A percentile compares a stretch with the other conserved stretches of the same genome.
phyloP scores from a whole-genome alignment of 176 grass and related monocot genomes.

The Carex scoparia region DNA sequence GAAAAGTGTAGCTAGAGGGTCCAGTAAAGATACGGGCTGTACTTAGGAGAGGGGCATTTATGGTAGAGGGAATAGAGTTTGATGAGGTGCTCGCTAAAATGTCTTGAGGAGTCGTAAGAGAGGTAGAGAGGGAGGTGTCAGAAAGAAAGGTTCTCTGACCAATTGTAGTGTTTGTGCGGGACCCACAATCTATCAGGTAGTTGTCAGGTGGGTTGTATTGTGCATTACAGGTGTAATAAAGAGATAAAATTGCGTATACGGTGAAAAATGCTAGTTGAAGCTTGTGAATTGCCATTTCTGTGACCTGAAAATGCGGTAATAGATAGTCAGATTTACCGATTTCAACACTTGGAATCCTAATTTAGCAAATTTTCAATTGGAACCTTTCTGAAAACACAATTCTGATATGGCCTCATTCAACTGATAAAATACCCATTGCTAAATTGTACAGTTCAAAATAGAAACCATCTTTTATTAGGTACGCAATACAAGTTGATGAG shows the following conservation, averaged over 20 bases:
- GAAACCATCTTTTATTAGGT: not conserved
- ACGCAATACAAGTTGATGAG: not conserved
- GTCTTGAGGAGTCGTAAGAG: conserved; percentile 40
- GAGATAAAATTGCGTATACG: conserved; percentile 37
- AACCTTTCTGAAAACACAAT: not conserved
- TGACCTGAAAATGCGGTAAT: conserved; percentile 36
- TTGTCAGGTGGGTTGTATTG: conserved; percentile 64
- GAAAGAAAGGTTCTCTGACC: conserved; percentile 57
- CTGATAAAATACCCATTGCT: not conserved
- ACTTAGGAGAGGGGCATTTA: conserved; percentile 47
- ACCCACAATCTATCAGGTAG: conserved; percentile 86
- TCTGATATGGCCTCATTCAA: not conserved
- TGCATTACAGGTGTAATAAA: conserved; percentile 33
- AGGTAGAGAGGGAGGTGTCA: conserved; percentile 46
- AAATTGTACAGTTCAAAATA: not conserved
- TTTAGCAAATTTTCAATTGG: not conserved
- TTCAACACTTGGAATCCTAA: not conserved
- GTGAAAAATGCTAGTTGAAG: conserved; percentile 23
- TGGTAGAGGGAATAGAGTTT: conserved; percentile 46
- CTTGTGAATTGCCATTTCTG: conserved; percentile 10
- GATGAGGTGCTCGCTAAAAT: conserved; percentile 50
- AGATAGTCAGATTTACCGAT: conserved; percentile 1
- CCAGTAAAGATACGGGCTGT: conserved; percentile 67
- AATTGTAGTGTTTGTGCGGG: conserved; percentile 47
- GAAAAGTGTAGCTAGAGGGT: conserved; percentile 76